Base-by-base conservation (phyloP, 177 flowering plant genomes). In the Vitis hybrid region DNA sequence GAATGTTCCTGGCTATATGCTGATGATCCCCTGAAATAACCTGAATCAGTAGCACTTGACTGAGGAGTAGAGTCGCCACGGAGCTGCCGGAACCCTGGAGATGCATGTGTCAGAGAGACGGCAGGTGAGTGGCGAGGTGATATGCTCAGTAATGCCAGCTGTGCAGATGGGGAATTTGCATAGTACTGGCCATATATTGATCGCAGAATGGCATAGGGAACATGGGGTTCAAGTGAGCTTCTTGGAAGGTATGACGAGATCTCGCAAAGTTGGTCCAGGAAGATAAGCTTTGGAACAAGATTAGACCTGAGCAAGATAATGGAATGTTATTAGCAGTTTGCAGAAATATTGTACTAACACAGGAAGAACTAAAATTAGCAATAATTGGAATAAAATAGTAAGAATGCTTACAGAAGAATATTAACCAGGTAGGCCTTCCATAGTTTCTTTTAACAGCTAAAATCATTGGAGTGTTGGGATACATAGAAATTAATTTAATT, bases 141-240 rank as follows among this genome's bases (percentile, higher is more conserved):
- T 11, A 72, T 76, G 66, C 73, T 83, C 40, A 83, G 72, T 46
- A 89, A 62, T 60, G 91, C 88, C 56, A 88, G 80, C 2, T 87
- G 85, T 19, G 79, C 68, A 6, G 93, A 78, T 62, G 92, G 87
- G 30, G 90, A 83, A 66, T 83, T 89, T 21, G 80, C 75, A 66
- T 93, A 92, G 78, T 91, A 92, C 75, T 93, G 99, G 77, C 89
- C 86, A 66, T 96, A 96, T 72, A 96, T 81, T 24, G 99, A 96
- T 21, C 95, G 93, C 8, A 93, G 85, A 75, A 96, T 86, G 14
- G 93, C 74, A 59, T 91, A 96, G 12, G 99, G 98, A 72, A 96
- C 72, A 64, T 92, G 86, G 30, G 88, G 59, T 80, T 96, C 97
- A 27, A 96, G 86, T 54, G 94, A 73, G 80, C 89, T 91, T 82